A percentile compares a stretch with the other conserved stretches of the same genome.
Evolutionary conservation across 2,329 filamentous ascomycete genomes (phyloP).

Genomic region (Calonectria honghensis): DNA sequence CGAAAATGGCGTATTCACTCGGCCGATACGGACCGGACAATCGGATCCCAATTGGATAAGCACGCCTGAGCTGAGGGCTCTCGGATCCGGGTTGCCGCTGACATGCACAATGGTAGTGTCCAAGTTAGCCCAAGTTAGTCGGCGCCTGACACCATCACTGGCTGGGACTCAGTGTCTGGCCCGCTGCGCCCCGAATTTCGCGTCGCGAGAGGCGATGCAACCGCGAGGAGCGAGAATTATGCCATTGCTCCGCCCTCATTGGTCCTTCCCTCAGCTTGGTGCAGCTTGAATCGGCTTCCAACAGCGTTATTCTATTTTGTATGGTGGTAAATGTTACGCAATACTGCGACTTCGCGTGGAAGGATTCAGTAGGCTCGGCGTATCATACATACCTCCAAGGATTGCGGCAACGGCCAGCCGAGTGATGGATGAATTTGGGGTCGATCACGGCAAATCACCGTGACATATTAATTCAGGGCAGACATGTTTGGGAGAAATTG

Average conservation of each 20-base stretch:
- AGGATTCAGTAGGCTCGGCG: not conserved
- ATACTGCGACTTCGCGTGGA: not conserved
- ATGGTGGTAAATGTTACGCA: not conserved
- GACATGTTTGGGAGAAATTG: not conserved
- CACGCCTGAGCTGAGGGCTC: not conserved
- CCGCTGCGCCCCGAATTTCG: slow-evolving; percentile 3
- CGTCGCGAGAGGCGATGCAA: slow-evolving; percentile 19
- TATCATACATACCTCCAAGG: not conserved
- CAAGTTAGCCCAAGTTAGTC: not conserved
- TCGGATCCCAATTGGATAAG: not conserved
- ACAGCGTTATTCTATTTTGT: not conserved
- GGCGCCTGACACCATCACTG: not conserved
- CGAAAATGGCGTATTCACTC: slow-evolving; percentile 3
- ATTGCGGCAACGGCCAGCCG: slow-evolving; percentile 2
- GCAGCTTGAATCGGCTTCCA: not conserved
- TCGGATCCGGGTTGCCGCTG: slow-evolving; percentile 17
- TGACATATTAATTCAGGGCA: too few species aligned
- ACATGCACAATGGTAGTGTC: slow-evolving; percentile 5
- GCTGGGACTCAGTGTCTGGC: not conserved
- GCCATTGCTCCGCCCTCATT: not conserved
- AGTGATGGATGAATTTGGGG: not conserved
- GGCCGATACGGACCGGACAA: slow-evolving; percentile 27
- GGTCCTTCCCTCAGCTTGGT: not conserved
- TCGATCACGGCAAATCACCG: not conserved
- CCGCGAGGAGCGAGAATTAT: slow-evolving; percentile 13